Conservation (phyloP, 2,329 filamentous ascomycete genomes). For the Colletotrichum viniferum region DNA sequence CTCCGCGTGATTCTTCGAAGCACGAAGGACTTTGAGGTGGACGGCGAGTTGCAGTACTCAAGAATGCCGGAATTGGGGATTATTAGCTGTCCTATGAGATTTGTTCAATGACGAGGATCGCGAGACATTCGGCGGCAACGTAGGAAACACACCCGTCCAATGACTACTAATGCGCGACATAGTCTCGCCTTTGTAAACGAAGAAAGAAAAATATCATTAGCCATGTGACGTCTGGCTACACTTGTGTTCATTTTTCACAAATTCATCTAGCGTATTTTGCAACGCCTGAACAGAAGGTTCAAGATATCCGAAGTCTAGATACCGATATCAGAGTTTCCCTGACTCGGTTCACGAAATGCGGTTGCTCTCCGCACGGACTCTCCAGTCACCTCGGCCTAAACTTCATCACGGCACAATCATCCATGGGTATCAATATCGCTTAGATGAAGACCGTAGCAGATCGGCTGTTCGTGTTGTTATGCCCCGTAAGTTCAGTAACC, state of each 20-base stretch:
- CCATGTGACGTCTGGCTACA: too few relatives aligned
- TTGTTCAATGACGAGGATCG: neutral
- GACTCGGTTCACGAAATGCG: neutral
- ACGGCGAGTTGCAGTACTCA: slow-evolving; percentile 22
- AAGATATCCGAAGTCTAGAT: neutral
- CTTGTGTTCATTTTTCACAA: too few relatives aligned
- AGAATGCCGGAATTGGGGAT: slow-evolving; percentile 27
- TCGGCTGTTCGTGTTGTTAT: neutral
- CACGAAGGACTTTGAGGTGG: slow-evolving; percentile 21
- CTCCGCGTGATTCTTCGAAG: slow-evolving; percentile 15
- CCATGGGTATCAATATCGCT: neutral
- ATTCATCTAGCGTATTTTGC: too few relatives aligned
- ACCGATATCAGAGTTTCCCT: neutral
- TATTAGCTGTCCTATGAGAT: slow-evolving; percentile 24
- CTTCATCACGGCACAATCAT: neutral
- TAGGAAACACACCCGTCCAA: accelerated
- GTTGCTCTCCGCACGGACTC: neutral
- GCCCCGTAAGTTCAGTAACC: neutral
- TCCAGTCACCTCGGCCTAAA: neutral
- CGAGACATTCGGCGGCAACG: accelerated
- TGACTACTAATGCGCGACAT: too few relatives aligned
- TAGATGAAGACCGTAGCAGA: neutral
- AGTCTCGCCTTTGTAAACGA: too few relatives aligned
- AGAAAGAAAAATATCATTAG: too few relatives aligned
- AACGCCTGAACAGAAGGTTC: too few relatives aligned